These are phyloP conservation scores for Pichia kudriavzevii DNA, from an alignment of 1,139 yeast genomes.

Conservation along the genomic window DNA sequence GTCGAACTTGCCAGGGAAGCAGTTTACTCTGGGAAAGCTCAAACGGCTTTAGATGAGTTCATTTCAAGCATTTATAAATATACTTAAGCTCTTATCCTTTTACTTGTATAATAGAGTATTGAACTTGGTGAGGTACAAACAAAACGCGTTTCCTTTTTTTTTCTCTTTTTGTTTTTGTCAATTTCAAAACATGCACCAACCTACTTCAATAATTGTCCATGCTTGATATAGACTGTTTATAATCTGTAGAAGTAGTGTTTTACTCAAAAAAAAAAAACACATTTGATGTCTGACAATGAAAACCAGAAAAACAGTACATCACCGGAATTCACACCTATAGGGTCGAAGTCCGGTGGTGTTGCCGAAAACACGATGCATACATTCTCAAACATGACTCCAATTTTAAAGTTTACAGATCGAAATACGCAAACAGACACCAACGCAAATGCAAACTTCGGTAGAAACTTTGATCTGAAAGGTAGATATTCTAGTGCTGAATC, in stretches of 20 bases:
- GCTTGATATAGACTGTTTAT: too few species aligned
- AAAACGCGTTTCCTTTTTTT: constrained; percentile 7
- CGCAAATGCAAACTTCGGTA: neutral
- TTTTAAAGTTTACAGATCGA: constrained; percentile 5
- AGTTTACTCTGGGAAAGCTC: constrained; percentile 61
- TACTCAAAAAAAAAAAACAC: too few species aligned
- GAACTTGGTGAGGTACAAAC: too few species aligned
- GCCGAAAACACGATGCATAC: constrained; percentile 4
- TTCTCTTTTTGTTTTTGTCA: neutral
- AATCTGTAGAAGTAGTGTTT: too few species aligned
- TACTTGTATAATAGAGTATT: too few species aligned
- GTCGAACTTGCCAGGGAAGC: constrained; percentile 65
- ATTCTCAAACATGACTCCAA: constrained; percentile 9
- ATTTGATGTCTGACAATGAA: too few species aligned
- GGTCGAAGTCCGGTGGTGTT: constrained; percentile 9
- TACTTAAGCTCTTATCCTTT: too few species aligned
- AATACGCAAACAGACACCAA: constrained; percentile 5
- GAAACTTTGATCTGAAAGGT: constrained; percentile 1
- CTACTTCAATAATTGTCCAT: too few species aligned
- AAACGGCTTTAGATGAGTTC: constrained; percentile 49
- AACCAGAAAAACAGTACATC: neutral
- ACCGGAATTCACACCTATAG: constrained; percentile 17
- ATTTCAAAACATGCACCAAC: too few species aligned
- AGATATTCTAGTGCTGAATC: too few species aligned
- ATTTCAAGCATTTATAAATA: constrained; percentile 35